Base-by-base conservation (phyloP, 2,329 filamentous ascomycete genomes). In the Diaporthe amygdali region DNA sequence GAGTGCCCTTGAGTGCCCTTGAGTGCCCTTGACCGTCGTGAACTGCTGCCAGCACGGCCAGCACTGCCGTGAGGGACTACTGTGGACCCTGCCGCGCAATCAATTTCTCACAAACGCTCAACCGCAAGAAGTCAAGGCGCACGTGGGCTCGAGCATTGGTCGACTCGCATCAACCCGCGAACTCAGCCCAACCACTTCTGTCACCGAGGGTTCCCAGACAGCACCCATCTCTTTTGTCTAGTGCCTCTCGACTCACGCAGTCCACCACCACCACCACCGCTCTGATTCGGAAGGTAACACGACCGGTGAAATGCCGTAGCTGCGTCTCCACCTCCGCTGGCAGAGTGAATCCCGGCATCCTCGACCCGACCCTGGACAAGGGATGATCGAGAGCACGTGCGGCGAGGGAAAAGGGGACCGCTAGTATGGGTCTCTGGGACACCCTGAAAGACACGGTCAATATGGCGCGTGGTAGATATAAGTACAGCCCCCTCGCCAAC, bases 401-500 rank as follows among this genome's bases (percentile, higher is more conserved):
- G 41, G 32, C 30, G 25, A 37, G 49, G 20, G 25, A 32, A 55
- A 32, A 47, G 25, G 49, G 49, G 51, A 32, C 30, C 32, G 30
- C 25, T 25, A 25, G n/a, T 39, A 69, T 69, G 66, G 49, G 34
- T 32, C 34, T 66, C 44, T 71, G 61, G 71, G 64, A 66, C 27
- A 63, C 4, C n/a, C 69, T 77, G 55, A 74, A 66, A 44, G 72
- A 66, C 27, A 37, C 66, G 17, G 25, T 52, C 47, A 69, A 32
- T 74, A 52, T 77, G 63, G 67, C 73, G 46, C 69, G 74, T 7
- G 70, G 75, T 4, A 73, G 71, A 37, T 76, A 80, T 74, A 76
- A 74, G 68, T 81, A 81, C 71, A 78, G 74, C 66, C 74, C 78
- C 12, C 67, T 73, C 54, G 63, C 55, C n/a, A 52, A 39, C 41